Percentiles rank a stretch among this genome's conserved stretches.
phyloP scores from a whole-genome alignment of 2,329 filamentous ascomycete genomes.

The Rutstroemia sydowiana region DNA sequence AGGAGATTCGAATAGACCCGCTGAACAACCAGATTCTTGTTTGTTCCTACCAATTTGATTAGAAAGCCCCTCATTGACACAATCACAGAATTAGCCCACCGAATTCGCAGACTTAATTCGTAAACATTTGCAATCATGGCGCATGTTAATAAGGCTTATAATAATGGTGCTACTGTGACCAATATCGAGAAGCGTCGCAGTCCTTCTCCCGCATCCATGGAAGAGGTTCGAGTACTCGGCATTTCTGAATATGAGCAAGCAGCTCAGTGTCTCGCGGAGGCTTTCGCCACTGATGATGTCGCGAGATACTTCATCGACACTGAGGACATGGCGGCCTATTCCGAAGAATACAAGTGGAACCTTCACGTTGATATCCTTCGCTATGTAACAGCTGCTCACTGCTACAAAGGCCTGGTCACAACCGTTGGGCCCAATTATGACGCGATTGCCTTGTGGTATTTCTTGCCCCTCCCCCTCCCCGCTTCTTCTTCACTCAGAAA shows the following conservation, averaged over 20 bases:
- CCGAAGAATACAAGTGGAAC: slow-evolving; percentile 63
- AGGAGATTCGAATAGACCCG: slow-evolving; percentile 36
- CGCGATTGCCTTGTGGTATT: slow-evolving; percentile 71
- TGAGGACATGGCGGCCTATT: slow-evolving; percentile 55
- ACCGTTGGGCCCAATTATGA: slow-evolving; percentile 70
- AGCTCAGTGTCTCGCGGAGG: slow-evolving; percentile 64
- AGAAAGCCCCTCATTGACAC: slow-evolving; percentile 17
- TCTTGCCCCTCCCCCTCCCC: not conserved
- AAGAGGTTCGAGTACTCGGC: slow-evolving; percentile 57
- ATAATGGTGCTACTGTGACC: slow-evolving; percentile 13
- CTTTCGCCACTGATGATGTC: slow-evolving; percentile 69
- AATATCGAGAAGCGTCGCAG: slow-evolving; percentile 28
- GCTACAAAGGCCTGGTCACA: slow-evolving; percentile 65
- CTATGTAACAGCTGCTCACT: slow-evolving; percentile 70
- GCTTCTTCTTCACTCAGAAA: not conserved
- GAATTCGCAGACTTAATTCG: not conserved
- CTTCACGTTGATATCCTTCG: slow-evolving; percentile 71
- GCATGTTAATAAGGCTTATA: slow-evolving; percentile 33
- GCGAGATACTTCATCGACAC: slow-evolving; percentile 68
- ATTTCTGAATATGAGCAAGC: slow-evolving; percentile 65
- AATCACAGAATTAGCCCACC: not conserved
- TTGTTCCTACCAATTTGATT: slow-evolving; percentile 7
- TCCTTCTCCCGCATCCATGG: slow-evolving; percentile 21
- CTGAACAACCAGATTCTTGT: slow-evolving; percentile 27
- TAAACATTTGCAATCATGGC: slow-evolving; percentile 25